Evolutionary conservation across 1,284 basidiomycete genomes (phyloP), one percentile per base, ranked within the genome.

Genomic region (Pseudozyma sp.): DNA sequence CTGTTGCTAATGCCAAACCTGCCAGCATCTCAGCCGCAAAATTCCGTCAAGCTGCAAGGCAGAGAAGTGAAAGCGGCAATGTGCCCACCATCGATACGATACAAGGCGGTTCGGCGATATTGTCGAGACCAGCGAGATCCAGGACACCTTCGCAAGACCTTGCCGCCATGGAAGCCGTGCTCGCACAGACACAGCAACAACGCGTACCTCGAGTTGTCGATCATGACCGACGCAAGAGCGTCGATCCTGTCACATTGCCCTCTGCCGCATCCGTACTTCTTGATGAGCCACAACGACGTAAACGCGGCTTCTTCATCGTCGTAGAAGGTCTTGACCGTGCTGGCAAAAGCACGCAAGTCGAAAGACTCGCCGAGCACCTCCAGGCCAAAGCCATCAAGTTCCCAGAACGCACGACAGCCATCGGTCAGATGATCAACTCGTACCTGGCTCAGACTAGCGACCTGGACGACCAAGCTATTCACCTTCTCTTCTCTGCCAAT

Each of bases 401-500:
- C 59, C 82, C 82, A 2, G 96, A 98, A 85, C 89, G 97, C 43
- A 93, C 93, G 2, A 97, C 96, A 1, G 85, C 92, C 0, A 97
- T 95, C 58, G 96, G 96, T 9, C 89, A 91, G 80, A 93, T 96
- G 91, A 97, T 99, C 82, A 92, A 99, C 85, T 89, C 91, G 12
- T 99, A 99, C 86, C 88, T 99, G 40, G 80, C 90, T 58, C 92
- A 91, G 18, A 86, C 92, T 63, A 89, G 91, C 10, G 93, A 98
- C 21, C 88, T 98, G 56, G 93, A 97, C 85, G 94, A 98, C 86
- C 92, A 89, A 75, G 92, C 92, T 2, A 91, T 99, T 59, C 96
- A 99, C 83, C 89, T 98, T 1, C 89, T 99, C 59, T 99, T 99
- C 87, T 92, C 93, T 52, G 96, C 95, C 1, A 99, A 99, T 85